Conservation (phyloP, 2,329 filamentous ascomycete species). For the Parafenestella ontariensis region DNA sequence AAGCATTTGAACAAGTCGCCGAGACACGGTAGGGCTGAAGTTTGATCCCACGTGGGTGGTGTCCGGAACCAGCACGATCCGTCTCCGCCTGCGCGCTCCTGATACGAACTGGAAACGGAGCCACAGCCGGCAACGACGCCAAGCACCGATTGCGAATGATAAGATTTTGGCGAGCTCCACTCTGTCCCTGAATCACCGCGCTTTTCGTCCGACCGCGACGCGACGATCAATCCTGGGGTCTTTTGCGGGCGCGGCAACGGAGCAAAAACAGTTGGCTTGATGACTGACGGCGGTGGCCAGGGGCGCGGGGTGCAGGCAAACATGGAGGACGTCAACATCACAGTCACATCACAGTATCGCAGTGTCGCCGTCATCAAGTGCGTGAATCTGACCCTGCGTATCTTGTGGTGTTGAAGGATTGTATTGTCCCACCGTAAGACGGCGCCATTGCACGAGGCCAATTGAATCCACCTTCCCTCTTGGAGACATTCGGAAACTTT, state of each 20-base stretch:
- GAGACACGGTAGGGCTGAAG: conserved; percentile 13
- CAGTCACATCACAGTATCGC: too few relatives aligned
- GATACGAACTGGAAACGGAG: conserved; percentile 1
- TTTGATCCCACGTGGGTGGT: neutral
- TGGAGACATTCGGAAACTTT: too few relatives aligned
- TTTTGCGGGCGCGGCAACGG: neutral
- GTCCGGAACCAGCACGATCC: conserved; percentile 10
- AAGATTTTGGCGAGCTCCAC: conserved; percentile 6
- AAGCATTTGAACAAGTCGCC: conserved; percentile 6
- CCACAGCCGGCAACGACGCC: too few relatives aligned
- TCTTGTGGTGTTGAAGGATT: neutral
- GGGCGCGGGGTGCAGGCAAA: neutral
- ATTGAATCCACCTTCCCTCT: neutral
- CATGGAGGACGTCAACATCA: neutral
- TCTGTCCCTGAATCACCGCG: conserved; percentile 3
- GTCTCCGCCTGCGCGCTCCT: conserved; percentile 2
- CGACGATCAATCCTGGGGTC: too few relatives aligned
- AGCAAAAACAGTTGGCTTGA: neutral
- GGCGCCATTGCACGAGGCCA: neutral
- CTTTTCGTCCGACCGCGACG: conserved; percentile 18
- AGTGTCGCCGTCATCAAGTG: neutral
- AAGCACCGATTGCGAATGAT: conserved; percentile 3
- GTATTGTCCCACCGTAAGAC: too few relatives aligned
- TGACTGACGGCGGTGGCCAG: neutral
- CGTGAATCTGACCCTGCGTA: neutral